These are phyloP conservation scores for Micractinium conductrix DNA, from an alignment of 139 green algal genomes.

Conservation along the genomic window DNA sequence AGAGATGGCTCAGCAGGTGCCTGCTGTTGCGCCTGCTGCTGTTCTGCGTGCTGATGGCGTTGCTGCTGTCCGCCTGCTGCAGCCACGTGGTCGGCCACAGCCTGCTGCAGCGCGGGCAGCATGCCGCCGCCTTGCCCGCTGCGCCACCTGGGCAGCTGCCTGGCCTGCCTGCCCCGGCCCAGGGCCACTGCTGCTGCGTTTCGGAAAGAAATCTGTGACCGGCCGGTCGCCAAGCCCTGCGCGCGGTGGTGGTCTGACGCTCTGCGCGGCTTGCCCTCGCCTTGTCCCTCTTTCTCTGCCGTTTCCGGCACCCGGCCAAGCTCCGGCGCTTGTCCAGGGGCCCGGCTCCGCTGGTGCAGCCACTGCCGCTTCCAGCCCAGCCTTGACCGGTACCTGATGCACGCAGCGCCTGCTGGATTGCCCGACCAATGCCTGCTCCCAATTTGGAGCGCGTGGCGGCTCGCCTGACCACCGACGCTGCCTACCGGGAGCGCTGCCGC, in stretches of 20 bases:
- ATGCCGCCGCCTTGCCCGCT: neutral
- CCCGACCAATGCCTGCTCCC: neutral
- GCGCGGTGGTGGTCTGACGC: too few species aligned
- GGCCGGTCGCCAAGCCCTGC: neutral
- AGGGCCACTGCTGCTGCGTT: neutral
- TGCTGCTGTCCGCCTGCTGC: neutral
- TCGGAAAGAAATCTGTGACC: conserved; percentile 19
- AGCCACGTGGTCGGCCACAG: neutral
- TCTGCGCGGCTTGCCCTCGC: too few species aligned
- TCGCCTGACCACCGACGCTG: neutral
- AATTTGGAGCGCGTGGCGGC: neutral
- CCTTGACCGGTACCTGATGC: neutral
- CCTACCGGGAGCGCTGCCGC: neutral
- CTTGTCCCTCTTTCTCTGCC: too few species aligned
- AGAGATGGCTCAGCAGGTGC: neutral
- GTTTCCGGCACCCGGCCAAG: too few species aligned
- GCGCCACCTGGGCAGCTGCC: neutral
- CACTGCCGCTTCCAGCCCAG: too few species aligned
- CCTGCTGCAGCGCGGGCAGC: conserved; percentile 1
- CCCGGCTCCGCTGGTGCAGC: too few species aligned
- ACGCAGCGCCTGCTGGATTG: neutral
- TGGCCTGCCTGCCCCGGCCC: neutral
- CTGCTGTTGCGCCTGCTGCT: neutral
- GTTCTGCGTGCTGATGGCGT: neutral
- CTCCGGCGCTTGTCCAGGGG: too few species aligned